These are phyloP conservation scores for Cryptococcus sp. DNA, from an alignment of 1,284 basidiomycete species.

Conservation along the genomic window DNA sequence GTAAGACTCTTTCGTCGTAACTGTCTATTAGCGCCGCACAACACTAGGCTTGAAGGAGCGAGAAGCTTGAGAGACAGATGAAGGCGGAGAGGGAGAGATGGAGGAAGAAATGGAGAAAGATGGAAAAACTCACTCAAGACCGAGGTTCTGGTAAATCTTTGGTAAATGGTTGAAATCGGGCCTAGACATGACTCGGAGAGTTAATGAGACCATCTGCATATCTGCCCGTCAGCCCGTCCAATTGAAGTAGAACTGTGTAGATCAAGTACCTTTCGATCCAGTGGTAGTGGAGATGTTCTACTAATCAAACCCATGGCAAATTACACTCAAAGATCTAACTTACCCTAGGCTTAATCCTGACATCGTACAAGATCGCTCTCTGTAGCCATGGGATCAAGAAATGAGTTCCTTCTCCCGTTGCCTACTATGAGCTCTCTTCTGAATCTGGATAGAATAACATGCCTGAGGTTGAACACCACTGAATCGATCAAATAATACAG, in stretches of 20 bases:
- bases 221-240: conserved; percentile 22
- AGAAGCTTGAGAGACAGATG: no score
- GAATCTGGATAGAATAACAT: conserved; percentile 17
- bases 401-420: conserved; percentile 92
- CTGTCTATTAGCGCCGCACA: conserved; percentile 11
- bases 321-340: conserved; percentile 30
- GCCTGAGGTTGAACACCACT: conserved; percentile 81
- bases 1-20: conserved; percentile 84
- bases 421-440: conserved; percentile 50
- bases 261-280: conserved; percentile 42
- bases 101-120: no score
- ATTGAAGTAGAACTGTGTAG: neutral
- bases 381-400: conserved; percentile 94
- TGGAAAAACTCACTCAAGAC: conserved; percentile 61
- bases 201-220: conserved; percentile 96
- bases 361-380: conserved; percentile 94
- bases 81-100: no score
- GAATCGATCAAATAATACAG: conserved; percentile 98
- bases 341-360: conserved; percentile 91
- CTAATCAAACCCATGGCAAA: neutral
- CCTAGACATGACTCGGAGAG: conserved; percentile 89
- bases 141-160: conserved; percentile 91
- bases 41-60: conserved; percentile 1
- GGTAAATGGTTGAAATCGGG: conserved; percentile 85
- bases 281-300: conserved; percentile 84